These are phyloP conservation scores for Fusarium fracticaudum DNA, from an alignment of 2,329 filamentous ascomycete species.

Conservation along the genomic window DNA sequence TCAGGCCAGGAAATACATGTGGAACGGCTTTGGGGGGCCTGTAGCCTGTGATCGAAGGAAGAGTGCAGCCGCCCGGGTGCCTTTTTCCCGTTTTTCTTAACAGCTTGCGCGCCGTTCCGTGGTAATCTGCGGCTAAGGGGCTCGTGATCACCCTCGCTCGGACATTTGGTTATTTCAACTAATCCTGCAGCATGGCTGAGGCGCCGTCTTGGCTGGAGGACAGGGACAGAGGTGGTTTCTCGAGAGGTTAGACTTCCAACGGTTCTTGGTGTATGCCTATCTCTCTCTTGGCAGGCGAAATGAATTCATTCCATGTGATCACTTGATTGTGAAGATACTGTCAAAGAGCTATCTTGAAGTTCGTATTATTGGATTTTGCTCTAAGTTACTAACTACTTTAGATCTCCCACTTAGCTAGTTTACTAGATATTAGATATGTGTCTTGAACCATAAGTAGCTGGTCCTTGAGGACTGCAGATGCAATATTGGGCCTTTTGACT, in stretches of 20 bases:
- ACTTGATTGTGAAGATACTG: neutral
- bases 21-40: slow-evolving; percentile 10
- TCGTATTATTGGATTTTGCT: neutral
- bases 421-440: neutral
- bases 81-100: neutral
- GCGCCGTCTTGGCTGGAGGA: neutral
- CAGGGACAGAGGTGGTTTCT: neutral
- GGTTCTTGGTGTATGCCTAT: neutral
- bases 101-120: slow-evolving; percentile 21
- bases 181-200: neutral
- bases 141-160: neutral
- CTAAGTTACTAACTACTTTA: neutral
- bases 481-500: neutral
- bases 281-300: neutral
- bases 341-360: neutral
- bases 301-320: neutral
- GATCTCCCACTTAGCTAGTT: neutral
- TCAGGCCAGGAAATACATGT: neutral
- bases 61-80: neutral
- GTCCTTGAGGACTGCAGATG: neutral
- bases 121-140: slow-evolving; percentile 2
- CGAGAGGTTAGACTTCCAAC: neutral
- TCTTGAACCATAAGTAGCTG: neutral
- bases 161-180: slow-evolving; percentile 21
- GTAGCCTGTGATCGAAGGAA: neutral